Conservation (phyloP, 305 asterid genomes). For the Stenogyne calaminthoides region DNA sequence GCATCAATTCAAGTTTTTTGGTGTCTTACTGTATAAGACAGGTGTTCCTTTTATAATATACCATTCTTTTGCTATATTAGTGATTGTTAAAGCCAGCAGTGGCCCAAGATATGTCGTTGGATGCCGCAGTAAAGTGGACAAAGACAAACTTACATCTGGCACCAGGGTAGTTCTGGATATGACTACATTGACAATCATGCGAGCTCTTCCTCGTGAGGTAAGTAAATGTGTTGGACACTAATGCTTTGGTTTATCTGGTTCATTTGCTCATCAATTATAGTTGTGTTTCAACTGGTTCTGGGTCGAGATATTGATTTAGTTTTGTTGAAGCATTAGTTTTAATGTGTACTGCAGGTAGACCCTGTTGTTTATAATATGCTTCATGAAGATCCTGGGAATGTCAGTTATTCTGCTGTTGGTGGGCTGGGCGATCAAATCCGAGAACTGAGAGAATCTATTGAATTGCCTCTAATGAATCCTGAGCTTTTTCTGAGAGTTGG, state of each 20-base stretch:
- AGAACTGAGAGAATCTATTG: conserved; percentile 95
- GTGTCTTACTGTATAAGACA: neutral
- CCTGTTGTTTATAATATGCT: conserved; percentile 96
- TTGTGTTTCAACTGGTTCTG: conserved; percentile 19
- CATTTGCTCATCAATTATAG: neutral
- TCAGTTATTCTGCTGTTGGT: conserved; percentile 98
- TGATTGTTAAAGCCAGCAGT: conserved; percentile 97
- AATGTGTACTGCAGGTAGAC: conserved; percentile 67
- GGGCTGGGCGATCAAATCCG: conserved; percentile 96
- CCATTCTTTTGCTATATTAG: conserved; percentile 32
- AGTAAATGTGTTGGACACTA: no score
- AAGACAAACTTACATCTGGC: conserved; percentile 78
- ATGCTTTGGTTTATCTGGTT: conserved; percentile 14
- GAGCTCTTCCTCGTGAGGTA: conserved; percentile 99
- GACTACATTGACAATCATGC: conserved; percentile 97
- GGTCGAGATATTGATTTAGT: conserved; percentile 1
- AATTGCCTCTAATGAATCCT: conserved; percentile 92
- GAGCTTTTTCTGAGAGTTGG: conserved; percentile 96
- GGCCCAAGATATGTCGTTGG: conserved; percentile 99
- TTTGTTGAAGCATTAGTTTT: neutral
- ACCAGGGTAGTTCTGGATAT: conserved; percentile 97
- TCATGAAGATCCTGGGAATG: conserved; percentile 97
- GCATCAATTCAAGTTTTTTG: neutral
- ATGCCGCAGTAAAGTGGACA: conserved; percentile 96
- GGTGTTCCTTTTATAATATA: no score